These are phyloP conservation scores for Paracamarosporium sp. DNA, from an alignment of 2,329 filamentous ascomycete species.

Conservation along the genomic window DNA sequence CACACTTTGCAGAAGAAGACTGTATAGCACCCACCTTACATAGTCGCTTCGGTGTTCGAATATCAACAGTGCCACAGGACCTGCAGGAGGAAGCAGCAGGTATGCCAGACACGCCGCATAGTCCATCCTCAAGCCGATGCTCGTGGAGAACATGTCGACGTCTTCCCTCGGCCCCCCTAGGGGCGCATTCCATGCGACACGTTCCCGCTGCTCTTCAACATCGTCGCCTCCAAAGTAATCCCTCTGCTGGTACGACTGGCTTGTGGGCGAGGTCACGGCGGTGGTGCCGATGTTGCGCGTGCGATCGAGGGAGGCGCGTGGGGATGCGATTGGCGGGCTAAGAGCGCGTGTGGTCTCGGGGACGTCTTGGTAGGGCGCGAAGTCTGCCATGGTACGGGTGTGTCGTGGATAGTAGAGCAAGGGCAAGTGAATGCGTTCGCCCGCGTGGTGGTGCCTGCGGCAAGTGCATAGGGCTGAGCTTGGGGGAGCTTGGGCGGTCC, in stretches of 20 bases:
- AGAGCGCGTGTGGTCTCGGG: constrained; percentile 83
- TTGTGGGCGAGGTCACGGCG: constrained; percentile 41
- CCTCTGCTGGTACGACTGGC: constrained; percentile 45
- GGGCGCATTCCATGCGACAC: constrained; percentile 37
- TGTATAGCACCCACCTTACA: constrained; percentile 70
- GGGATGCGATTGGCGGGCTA: constrained; percentile 69
- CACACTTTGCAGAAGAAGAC: neutral
- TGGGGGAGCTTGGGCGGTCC: neutral
- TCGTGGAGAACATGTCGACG: constrained; percentile 84
- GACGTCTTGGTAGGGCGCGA: constrained; percentile 95
- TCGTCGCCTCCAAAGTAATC: constrained; percentile 42
- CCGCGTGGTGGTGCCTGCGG: neutral
- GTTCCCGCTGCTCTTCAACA: constrained; percentile 26
- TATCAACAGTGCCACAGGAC: constrained; percentile 82
- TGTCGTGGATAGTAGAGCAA: neutral
- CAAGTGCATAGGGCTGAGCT: neutral
- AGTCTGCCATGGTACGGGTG: constrained; percentile 59
- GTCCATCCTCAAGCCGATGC: constrained; percentile 82
- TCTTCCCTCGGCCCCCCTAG: constrained; percentile 62
- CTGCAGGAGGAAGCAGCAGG: constrained; percentile 81
- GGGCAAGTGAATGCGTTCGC: too few species aligned
- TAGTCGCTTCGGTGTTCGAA: constrained; percentile 96
- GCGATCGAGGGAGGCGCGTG: constrained; percentile 46
- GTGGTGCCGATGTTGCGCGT: constrained; percentile 36
- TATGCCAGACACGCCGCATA: constrained; percentile 93